Evolutionary conservation across 805 yeast species (phyloP), one percentile per base, ranked within the genome.

Genomic region (Wickerhamiella allomyrinae): DNA sequence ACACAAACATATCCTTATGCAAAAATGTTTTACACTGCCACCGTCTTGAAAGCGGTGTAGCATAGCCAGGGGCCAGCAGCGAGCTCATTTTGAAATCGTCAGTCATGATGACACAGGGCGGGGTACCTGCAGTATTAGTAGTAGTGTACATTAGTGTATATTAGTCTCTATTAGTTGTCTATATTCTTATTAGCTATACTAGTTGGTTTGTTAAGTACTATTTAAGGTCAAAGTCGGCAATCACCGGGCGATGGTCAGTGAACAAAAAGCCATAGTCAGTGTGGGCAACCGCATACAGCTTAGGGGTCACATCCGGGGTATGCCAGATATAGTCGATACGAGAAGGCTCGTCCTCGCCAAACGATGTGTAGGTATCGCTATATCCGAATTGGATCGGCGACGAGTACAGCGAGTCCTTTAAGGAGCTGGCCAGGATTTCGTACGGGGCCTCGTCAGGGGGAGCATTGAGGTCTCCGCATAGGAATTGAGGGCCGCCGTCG

Each of bases 21-120:
- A 91, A 69, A 59, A 77, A 89, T 52, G 86, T 73, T 57, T 79
- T 89, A 50, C 71, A 73, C 61, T 91, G 98, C 98, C 98, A 91
- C 58, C 73, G 77, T 53, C 98, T 73, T 17, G 84, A 57, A 36
- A 89, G 68, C 1, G 95, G 93, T 55, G 87, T 94, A 60, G 83
- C 82, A 63, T 87, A 91, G 3, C 97, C 96, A 46, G 97, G 95
- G 47, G 91, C 89, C 34, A 91, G 68, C 34, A 91, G 66, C 6
- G 94, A 81, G 11, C 85, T 70, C 47, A 84, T 73, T 29, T 70
- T 20, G 29, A 36, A 34, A 21, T 34, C 25, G 23, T 34, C 37
- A 20, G 37, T 20, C 37, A 34, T 34, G 37, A 34, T 34, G 37
- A 34, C 37, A n/a, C n/a, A n/a, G n/a, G n/a, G n/a, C n/a, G n/a